Evolutionary conservation across 306 rosid species (phyloP), one percentile per base, ranked within the genome.

Genomic region (Castanopsis chinensis): DNA sequence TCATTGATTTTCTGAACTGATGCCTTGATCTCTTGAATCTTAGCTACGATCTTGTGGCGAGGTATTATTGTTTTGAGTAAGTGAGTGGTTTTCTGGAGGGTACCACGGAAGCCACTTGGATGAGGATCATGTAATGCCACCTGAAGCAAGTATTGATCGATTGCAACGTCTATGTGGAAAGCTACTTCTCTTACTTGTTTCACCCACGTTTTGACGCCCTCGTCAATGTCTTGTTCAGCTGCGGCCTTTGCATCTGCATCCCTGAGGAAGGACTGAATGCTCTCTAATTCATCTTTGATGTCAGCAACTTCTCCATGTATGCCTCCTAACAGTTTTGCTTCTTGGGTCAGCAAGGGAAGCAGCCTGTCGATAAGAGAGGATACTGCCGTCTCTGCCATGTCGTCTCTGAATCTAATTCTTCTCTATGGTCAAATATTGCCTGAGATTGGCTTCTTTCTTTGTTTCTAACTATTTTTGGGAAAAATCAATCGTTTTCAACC

Each of bases 181-280:
- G 76, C 43, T 11, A n/a, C 65, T 32, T 55, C 6, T 9, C 64
- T 73, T 18, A 73, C 20, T 33, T 55, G 43, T 14, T 73, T 12
- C 76, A 73, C 76, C 76, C 76, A 73, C 0, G 35, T n/a, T 30
- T 73, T 73, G 11, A 73, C 51, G 15, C 52, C 64, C 5, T 27
- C 8, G 27, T 23, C 54, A 45, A 19, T 25, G 10, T 4, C 59
- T 17, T 20, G 13, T 4, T 30, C 64, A 6, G 11, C 37, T 30
- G 30, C 76, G 0, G 76, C 76, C 4, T 1, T 23, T 28, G 18
- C 5, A 54, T 73, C 76, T 18, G 67, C 76, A 19, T 73, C 76
- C 13, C 55, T 73, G 15, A 73, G 64, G 76, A 73, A 73, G 19
- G 45, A 56, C 28, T 13, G 10, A 33, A 73, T 52, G 43, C 41